Evolutionary conservation across 257 asterid genomes (phyloP).

Genomic region (Salvia rosmarinus): DNA sequence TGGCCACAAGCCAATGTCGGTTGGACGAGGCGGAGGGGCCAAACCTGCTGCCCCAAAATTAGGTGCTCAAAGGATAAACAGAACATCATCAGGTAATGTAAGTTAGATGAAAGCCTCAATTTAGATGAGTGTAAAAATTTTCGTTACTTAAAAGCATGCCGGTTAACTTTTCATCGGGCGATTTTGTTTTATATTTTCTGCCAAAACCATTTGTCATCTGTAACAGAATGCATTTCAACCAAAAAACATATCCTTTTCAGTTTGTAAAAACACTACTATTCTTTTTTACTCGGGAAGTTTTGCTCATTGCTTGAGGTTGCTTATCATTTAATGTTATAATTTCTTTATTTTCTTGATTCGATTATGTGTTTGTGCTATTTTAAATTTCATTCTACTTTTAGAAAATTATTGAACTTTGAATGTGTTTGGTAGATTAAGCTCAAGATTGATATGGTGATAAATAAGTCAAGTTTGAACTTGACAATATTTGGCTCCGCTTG

Average conservation of each 20-base stretch:
- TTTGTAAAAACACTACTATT: conserved; percentile 28
- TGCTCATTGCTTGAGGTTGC: background rate
- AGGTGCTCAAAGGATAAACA: conserved; percentile 88
- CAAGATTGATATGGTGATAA: too few relatives aligned
- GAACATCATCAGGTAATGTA: conserved; percentile 77
- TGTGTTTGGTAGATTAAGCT: too few relatives aligned
- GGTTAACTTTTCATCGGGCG: conserved; percentile 28
- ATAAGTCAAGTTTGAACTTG: too few relatives aligned
- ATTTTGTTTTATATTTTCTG: conserved; percentile 32
- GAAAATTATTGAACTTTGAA: too few relatives aligned
- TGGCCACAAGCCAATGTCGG: conserved; percentile 60
- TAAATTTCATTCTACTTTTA: too few relatives aligned
- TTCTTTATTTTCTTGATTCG: background rate
- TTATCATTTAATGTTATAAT: background rate
- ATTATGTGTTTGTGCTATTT: background rate
- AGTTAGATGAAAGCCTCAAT: conserved; percentile 31
- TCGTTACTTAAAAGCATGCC: conserved; percentile 28
- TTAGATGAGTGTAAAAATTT: conserved; percentile 42
- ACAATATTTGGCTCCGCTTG: too few relatives aligned
- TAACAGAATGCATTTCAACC: conserved; percentile 33
- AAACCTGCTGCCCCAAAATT: conserved; percentile 75
- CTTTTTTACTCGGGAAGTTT: background rate
- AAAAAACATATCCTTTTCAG: conserved; percentile 20
- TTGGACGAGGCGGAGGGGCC: conserved; percentile 65
- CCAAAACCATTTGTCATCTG: conserved; percentile 30